Base-by-base conservation (phyloP, 2,329 filamentous ascomycete species). In the Metarhizium brunneum region DNA sequence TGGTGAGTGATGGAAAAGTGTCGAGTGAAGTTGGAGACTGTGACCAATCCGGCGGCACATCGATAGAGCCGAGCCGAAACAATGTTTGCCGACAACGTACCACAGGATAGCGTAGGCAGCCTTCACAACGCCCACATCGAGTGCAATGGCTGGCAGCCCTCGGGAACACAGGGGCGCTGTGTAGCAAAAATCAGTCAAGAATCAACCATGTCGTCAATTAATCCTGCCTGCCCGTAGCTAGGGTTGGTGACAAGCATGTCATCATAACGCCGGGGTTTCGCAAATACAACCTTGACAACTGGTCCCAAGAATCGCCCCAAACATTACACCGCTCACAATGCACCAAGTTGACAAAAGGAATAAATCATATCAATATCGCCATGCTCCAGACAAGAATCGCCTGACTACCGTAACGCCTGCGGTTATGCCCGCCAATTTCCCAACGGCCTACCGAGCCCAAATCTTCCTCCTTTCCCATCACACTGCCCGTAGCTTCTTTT, bases 371-470 rank as follows among this genome's bases (percentile, higher is more conserved):
- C 60, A 62, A 63, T 62, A 63, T 64, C 66, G 66, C 66, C 65
- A 69, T 69, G 67, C 65, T 68, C 63, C 61, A 35, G 58, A 60
- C 60, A 68, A 62, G 58, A 63, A 60, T 62, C 61, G 58, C 60
- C 61, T 64, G 55, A 61, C 61, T 61, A 59, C 64, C 66, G 60
- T 62, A 68, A 69, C 66, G 66, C 67, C 67, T 52, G 36, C 54
- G 25, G 35, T 42, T 36, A 49, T 49, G 52, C 58, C 54, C 53
- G 53, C 36, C 50, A 57, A 62, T 54, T 58, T 59, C 52, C 60
- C 57, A 48, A 52, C 56, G 10, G 14, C 52, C 35, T 35, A 29
- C 35, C 18, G 45, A 49, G 52, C 49, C 50, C 50, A 54, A 42
- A 56, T 29, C 45, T 48, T 48, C 25, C 45, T 2, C 7, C 2